These are phyloP conservation scores for Starmera quercuum DNA, from an alignment of 805 yeast species.

Conservation along the genomic window DNA sequence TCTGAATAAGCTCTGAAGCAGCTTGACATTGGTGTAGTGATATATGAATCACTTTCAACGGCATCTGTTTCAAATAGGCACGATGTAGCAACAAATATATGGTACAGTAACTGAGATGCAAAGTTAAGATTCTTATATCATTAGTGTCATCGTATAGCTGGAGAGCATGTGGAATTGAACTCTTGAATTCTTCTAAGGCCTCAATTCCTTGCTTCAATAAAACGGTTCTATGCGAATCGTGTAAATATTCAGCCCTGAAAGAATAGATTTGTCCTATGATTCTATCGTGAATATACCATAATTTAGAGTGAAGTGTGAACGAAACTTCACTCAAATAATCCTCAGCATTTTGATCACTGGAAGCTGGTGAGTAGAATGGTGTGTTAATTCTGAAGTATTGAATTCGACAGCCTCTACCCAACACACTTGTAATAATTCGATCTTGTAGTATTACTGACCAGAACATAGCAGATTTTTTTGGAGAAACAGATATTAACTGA, in stretches of 20 bases:
- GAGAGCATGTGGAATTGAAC: constrained; percentile 17
- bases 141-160: constrained; percentile 4
- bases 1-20: constrained; percentile 15
- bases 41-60: constrained; percentile 18
- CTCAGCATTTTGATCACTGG: background rate
- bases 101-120: constrained; percentile 23
- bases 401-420: constrained; percentile 27
- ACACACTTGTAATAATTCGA: constrained; percentile 23
- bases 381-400: constrained; percentile 25
- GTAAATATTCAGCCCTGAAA: constrained; percentile 24
- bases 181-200: constrained; percentile 14
- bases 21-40: constrained; percentile 18
- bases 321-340: constrained; percentile 15
- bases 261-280: constrained; percentile 26
- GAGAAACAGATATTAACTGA: constrained; percentile 6
- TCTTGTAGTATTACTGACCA: constrained; percentile 28
- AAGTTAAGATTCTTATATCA: constrained; percentile 18
- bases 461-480: constrained; percentile 14
- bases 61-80: constrained; percentile 23
- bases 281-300: constrained; percentile 26
- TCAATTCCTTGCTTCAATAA: constrained; percentile 22
- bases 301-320: constrained; percentile 21
- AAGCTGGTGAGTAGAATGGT: constrained; percentile 19
- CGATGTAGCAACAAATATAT: constrained; percentile 21
- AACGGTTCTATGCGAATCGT: constrained; percentile 23